These are phyloP conservation scores for Sarocladium strictum DNA, from an alignment of 2,329 filamentous ascomycete species.

Conservation along the genomic window DNA sequence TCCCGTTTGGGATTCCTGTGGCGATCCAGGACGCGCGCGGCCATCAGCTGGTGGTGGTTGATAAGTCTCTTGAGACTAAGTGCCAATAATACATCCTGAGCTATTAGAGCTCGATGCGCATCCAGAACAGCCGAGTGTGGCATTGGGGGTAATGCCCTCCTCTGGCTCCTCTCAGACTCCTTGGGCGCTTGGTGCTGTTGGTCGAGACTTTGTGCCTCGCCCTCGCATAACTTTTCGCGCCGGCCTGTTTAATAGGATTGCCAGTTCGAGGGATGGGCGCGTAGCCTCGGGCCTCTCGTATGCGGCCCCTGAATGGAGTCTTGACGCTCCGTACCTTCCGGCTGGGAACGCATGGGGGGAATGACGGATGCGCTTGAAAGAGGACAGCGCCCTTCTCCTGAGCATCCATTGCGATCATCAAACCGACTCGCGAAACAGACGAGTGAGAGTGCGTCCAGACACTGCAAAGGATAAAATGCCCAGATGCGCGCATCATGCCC, in stretches of 20 bases:
- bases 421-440: neutral
- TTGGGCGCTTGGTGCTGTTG: neutral
- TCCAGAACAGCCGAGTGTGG: neutral
- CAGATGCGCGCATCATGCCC: conserved; percentile 3
- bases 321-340: conserved; percentile 1
- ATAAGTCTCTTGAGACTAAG: too few species aligned
- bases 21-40: neutral
- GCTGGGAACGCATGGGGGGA: conserved; percentile 4
- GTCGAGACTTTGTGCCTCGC: neutral
- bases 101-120: too few species aligned
- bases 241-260: neutral
- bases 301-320: neutral
- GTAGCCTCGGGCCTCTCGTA: neutral
- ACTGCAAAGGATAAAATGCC: neutral
- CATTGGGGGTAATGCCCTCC: neutral
- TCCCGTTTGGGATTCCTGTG: conserved; percentile 4
- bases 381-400: neutral
- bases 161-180: neutral
- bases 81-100: too few species aligned
- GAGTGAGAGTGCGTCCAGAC: neutral
- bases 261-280: neutral
- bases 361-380: neutral
- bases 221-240: neutral
- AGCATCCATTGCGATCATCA: neutral
- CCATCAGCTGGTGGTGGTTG: neutral